Evolutionary conservation across 169 alveolate species (phyloP), one percentile per base, ranked within the genome.

Genomic region (Perkinsus chesapeaki): DNA sequence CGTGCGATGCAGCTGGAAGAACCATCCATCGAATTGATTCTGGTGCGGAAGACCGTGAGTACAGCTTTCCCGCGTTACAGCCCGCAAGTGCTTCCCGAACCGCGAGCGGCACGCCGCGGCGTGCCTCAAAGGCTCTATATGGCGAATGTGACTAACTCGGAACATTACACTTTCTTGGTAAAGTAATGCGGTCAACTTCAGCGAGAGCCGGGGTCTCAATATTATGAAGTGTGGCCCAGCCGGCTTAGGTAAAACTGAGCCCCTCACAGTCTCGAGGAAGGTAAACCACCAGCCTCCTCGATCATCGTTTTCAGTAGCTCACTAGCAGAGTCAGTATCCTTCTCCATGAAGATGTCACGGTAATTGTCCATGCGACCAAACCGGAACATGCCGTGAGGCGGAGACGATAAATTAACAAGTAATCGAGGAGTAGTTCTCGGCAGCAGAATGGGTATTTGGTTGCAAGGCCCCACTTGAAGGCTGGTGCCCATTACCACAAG

Each of bases 401-500:
- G 82, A 20, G 82, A 7, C 3, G 82, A 20, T 16, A 60, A 34
- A 16, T 96, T 96, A 38, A 97, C 94, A 10, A 96, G 60, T 20
- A 96, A 96, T 47, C 93, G 93, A 82, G 96, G 97, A 39, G 93
- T 95, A 27, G 91, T 37, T 91, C 94, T 93, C 91, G 93, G 92
- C 3, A 95, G 94, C 48, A 94, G 60, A 19, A 39, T 91, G 37
- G 96, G 96, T 60, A 96, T 48, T 19, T 93, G 48, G 72, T 91
- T 91, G 72, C 39, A 91, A 3, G 92, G 92, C 60, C 73, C 48
- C 27, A 96, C 98, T 48, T 95, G 95, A 36, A 97, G 92, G 43
- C 97, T 95, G 12, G 98, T 97, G 0, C 98, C 98, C 95, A 97
- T 96, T 3, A 97, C 96, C 39, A 97, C 93, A 36, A 96, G 93